A percentile compares a stretch with the other conserved stretches of the same genome.
phyloP scores from a whole-genome alignment of 352 stramenopile genomes.

The Phytophthora brassicae region DNA sequence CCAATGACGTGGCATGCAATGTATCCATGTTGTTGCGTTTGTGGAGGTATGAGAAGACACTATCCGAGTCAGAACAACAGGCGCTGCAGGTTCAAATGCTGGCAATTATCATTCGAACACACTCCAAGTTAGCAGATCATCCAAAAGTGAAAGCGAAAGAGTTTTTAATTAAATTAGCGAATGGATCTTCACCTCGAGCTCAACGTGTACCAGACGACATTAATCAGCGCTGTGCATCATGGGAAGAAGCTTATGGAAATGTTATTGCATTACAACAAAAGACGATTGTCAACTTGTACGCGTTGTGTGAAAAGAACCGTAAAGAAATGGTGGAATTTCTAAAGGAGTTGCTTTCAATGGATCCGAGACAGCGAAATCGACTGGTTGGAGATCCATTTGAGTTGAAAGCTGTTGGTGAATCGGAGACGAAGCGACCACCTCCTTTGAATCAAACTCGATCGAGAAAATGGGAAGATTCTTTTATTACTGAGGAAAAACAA shows the following conservation, averaged over 20 bases:
- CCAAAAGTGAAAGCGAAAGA: conserved; percentile 67
- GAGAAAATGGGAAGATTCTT: conserved; percentile 11
- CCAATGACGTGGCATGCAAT: conserved; percentile 42
- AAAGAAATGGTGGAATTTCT: conserved; percentile 49
- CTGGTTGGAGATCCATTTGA: conserved; percentile 10
- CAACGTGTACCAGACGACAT: conserved; percentile 29
- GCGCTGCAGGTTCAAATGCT: conserved; percentile 63
- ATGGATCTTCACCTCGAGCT: conserved; percentile 14
- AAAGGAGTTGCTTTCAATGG: conserved; percentile 53
- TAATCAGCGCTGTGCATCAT: conserved; percentile 38
- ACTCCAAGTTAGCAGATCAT: conserved; percentile 55
- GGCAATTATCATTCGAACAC: conserved; percentile 61
- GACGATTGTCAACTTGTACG: conserved; percentile 58
- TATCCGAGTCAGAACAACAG: conserved; percentile 34
- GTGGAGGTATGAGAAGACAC: conserved; percentile 49
- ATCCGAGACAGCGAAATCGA: conserved; percentile 36
- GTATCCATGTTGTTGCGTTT: conserved; percentile 44
- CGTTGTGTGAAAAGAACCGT: conserved; percentile 53
- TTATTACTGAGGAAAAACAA: conserved; percentile 3
- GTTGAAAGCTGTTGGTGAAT: too few relatives aligned
- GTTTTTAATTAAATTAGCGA: conserved; percentile 63
- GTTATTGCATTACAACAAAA: conserved; percentile 80
- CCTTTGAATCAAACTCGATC: not conserved
- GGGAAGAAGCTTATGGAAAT: conserved; percentile 78
- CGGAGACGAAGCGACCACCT: conserved; percentile 14